A percentile compares a stretch with the other conserved stretches of the same genome.
Conservation (phyloP, 192 early-diverging fungal species). For the Thamnidium elegans region DNA sequence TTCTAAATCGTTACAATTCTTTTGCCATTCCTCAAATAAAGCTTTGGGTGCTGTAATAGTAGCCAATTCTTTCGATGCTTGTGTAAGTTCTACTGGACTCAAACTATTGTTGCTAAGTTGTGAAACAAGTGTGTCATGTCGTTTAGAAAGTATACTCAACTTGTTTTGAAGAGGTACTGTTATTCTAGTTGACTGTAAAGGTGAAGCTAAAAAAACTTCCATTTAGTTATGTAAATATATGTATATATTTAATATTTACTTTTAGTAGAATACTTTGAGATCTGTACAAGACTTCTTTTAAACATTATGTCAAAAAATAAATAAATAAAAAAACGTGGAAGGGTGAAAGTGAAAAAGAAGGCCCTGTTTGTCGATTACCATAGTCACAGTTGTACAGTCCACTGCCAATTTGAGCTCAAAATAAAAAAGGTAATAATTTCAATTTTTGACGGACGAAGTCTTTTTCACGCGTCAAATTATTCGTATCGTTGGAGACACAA, state of each 20-base stretch:
- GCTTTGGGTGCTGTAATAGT: slow-evolving; percentile 12
- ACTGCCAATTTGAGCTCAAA: no score
- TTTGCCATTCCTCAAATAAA: slow-evolving; percentile 28
- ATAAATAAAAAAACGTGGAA: neutral
- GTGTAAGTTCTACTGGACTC: slow-evolving; percentile 9
- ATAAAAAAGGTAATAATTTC: no score
- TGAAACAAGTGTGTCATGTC: slow-evolving; percentile 26
- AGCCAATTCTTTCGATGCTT: slow-evolving; percentile 24
- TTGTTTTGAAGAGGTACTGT: slow-evolving; percentile 27
- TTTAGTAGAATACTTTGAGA: slow-evolving; percentile 6
- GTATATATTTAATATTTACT: neutral
- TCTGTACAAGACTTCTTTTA: neutral
- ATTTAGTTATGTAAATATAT: neutral
- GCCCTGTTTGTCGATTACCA: no score
- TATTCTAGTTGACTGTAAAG: slow-evolving; percentile 15
- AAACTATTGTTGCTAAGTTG: slow-evolving; percentile 25
- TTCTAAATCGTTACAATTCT: slow-evolving; percentile 9
- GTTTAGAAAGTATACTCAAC: slow-evolving; percentile 13
- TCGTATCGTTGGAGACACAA: no score
- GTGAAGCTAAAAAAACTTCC: neutral
- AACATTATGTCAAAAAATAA: slow-evolving; percentile 8
- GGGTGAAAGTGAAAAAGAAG: neutral
- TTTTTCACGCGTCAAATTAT: no score
- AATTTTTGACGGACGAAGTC: no score
- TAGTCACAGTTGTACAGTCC: no score